Base-by-base conservation (phyloP, 768 basidiomycete species). In the Kwoniella bestiolae region DNA sequence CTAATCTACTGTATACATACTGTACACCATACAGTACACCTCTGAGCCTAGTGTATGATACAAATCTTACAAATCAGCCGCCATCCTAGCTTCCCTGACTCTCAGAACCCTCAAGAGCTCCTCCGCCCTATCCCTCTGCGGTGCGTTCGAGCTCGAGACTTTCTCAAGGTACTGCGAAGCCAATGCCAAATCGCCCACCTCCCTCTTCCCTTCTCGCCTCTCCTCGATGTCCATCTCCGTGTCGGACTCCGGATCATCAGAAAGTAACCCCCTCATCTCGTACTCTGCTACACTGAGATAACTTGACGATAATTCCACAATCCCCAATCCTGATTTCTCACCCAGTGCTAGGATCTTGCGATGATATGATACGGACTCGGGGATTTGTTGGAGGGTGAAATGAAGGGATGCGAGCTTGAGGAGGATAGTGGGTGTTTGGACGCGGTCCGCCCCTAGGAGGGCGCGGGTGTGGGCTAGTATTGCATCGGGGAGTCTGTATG, bases 391-490 rank as follows among this genome's bases (percentile, higher is more conserved):
- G 1, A 74, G 31, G 3, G 70, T 60, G 8, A 69, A 71, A 60
- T 80, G 76, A 5, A 82, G 65, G 2, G 66, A 57, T 23, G 78
- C 76, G 23, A 82, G 73, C 41, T 81, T 81, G 21, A 66, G 35
- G 2, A 80, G 70, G 56, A 81, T 80, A 0, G 65, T 67, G 28
- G 74, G 66, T 1, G 80, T 80, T 58, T 80, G 78, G 16, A 67
- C 25, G 12, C 65, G 46, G 56, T 81, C 81, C 12, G 80, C 79
- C 8, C 79, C 77, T 18, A 80, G 69, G 8, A 98, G 84, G 12
- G 95, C 94, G 44, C 94, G 90, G 71, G 92, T 91, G 68, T 92
- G 88, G 75, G 93, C 92, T 77, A 94, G 90, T 47, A 94, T 88
- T 16, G 96, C 94, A 80, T 98, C 94, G 65, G 88, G 86, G 50